Evolutionary conservation across 2,329 filamentous ascomycete genomes (phyloP).

Genomic region (Talaromyces sp.): DNA sequence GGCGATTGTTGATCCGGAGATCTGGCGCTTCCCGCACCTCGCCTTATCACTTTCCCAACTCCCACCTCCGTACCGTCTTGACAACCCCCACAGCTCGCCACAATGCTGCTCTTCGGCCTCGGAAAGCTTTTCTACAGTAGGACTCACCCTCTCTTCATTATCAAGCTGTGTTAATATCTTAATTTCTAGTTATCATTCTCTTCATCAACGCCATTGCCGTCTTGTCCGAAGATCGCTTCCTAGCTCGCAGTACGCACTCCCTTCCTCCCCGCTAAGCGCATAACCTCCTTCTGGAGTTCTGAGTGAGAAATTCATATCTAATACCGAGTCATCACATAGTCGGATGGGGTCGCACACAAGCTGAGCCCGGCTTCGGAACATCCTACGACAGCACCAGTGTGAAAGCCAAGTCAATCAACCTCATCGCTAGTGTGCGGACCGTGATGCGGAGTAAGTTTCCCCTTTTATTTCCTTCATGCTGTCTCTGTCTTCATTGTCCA

Average conservation of each 20-base stretch:
- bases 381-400: constrained; percentile 72
- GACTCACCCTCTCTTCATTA: background rate
- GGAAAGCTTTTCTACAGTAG: constrained; percentile 74
- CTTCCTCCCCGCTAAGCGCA: constrained; percentile 4
- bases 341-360: constrained; percentile 68
- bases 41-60: constrained; percentile 19
- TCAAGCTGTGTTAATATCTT: constrained; percentile 6
- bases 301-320: background rate
- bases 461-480: background rate
- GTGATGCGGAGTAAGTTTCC: constrained; percentile 81
- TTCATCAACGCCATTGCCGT: constrained; percentile 92
- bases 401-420: constrained; percentile 82
- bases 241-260: constrained; percentile 67
- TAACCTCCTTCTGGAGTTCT: background rate
- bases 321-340: constrained; percentile 55
- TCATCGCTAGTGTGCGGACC: constrained; percentile 87
- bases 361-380: constrained; percentile 77
- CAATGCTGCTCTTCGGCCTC: constrained; percentile 71
- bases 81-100: constrained; percentile 11
- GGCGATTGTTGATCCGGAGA: constrained; percentile 26
- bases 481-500: background rate
- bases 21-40: constrained; percentile 34
- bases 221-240: constrained; percentile 92
- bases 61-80: constrained; percentile 6
- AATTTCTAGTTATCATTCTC: constrained; percentile 70